These are phyloP conservation scores for Nemania diffusa DNA, from an alignment of 2,329 filamentous ascomycete species.

Conservation along the genomic window DNA sequence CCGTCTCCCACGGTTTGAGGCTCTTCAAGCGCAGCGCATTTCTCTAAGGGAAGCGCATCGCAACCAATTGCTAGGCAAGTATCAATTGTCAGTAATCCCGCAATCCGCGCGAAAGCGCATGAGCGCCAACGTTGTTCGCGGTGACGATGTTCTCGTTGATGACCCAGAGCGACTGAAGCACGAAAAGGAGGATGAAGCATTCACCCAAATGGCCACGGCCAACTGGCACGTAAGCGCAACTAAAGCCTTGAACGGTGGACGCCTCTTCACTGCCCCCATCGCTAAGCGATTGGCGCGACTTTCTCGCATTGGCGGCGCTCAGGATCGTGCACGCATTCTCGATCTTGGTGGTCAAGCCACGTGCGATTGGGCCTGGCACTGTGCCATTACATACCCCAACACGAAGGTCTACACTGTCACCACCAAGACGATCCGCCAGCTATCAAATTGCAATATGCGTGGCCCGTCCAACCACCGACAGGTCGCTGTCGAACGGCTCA, in stretches of 20 bases:
- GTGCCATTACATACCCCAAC: conserved; percentile 85
- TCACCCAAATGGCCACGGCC: conserved; percentile 73
- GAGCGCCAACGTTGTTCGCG: conserved; percentile 77
- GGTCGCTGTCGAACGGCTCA: conserved; percentile 79
- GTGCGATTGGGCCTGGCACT: conserved; percentile 97
- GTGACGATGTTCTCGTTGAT: conserved; percentile 71
- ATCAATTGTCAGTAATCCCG: conserved; percentile 76
- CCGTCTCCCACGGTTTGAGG: conserved; percentile 85
- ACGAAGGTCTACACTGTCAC: conserved; percentile 89
- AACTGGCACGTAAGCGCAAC: conserved; percentile 71
- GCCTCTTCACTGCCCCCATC: conserved; percentile 71
- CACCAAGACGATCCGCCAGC: conserved; percentile 75
- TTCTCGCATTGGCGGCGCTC: conserved; percentile 60
- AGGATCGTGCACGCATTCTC: conserved; percentile 72
- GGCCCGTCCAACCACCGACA: conserved; percentile 90
- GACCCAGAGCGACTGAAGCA: conserved; percentile 71
- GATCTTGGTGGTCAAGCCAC: conserved; percentile 87
- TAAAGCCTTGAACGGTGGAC: conserved; percentile 72
- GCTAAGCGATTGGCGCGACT: conserved; percentile 69
- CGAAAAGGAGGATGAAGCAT: conserved; percentile 84
- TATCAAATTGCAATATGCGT: conserved; percentile 78
- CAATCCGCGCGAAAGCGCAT: conserved; percentile 76
- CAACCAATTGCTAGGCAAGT: conserved; percentile 86
- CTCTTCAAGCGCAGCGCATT: conserved; percentile 83
- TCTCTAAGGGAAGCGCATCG: conserved; percentile 78